Evolutionary conservation across 768 basidiomycete genomes (phyloP), one percentile per base, ranked within the genome.

Genomic region (Mycena rebaudengoi): DNA sequence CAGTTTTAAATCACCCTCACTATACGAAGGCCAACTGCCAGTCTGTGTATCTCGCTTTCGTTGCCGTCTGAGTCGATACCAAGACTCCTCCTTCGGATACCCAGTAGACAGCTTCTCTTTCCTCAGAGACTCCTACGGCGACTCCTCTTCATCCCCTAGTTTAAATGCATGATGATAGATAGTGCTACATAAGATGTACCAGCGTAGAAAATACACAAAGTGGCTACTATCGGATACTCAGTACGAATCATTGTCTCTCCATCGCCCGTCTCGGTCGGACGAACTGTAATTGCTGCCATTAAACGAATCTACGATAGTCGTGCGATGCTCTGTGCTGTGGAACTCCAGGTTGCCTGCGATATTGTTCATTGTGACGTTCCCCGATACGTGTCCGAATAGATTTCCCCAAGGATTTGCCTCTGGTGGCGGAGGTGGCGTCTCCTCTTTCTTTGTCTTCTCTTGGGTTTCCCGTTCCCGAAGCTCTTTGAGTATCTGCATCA

Each of bases 341-440:
- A 55, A 44, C 29, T 59, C 58, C 30, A 64, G 62, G 37, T 68
- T 61, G 4, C 66, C 73, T 5, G 60, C 49, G 28, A 71, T 68
- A 5, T 57, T 65, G 37, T 64, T 64, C n/a, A 64, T 71, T 23
- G 60, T 70, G 11, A 68, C 62, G 57, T 71, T 69, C 6, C 70
- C 73, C 10, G 63, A 60, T 35, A 70, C 67, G 7, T 63, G 68
- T 26, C 62, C 62, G 7, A 53, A 35, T 39, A 66, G 39, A 37
- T 65, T 69, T 29, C 46, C 60, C 30, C 66, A 64, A 11, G 61
- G 62, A 64, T 69, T 60, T 7, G 16, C 57, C 25, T 40, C 29
- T 33, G 53, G 28, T 39, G 5, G 56, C 25, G 55, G 57, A 28
- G 52, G 64, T 20, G 25, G 32, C 51, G 60, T 30, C 45, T 18